These are phyloP conservation scores for Neohortaea acidophila DNA, from an alignment of 495 filamentous ascomycete species.

Conservation along the genomic window DNA sequence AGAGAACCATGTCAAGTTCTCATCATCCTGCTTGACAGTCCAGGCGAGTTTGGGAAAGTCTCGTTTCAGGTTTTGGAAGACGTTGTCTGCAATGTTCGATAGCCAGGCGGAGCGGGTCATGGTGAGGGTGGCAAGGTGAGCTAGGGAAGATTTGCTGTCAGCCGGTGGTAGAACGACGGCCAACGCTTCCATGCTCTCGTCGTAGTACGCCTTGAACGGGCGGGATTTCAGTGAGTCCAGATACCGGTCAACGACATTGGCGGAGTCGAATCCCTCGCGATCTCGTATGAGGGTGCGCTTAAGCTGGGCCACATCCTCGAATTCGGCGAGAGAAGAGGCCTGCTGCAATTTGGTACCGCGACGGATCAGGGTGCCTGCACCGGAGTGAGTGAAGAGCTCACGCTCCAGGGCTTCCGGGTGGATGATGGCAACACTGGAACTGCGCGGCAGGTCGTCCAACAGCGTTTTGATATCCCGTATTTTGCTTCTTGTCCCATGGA, in stretches of 20 bases:
- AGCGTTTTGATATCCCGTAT: conserved; percentile 98
- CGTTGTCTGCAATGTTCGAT: conserved; percentile 92
- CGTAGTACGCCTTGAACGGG: conserved; percentile 86
- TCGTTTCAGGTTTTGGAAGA: conserved; percentile 84
- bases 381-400: conserved; percentile 91
- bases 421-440: conserved; percentile 94
- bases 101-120: conserved; percentile 94
- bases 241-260: conserved; percentile 72
- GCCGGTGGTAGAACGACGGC: conserved; percentile 75
- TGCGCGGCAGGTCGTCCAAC: conserved; percentile 67
- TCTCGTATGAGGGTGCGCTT: conserved; percentile 76
- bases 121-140: conserved; percentile 82
- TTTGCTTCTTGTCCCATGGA: conserved; percentile 89
- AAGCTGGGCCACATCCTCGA: conserved; percentile 59
- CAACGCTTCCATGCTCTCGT: conserved; percentile 90
- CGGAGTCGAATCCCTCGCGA: conserved; percentile 69
- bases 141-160: conserved; percentile 32
- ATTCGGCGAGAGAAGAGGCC: conserved; percentile 56
- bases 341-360: conserved; percentile 80
- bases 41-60: conserved; percentile 83
- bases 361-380: conserved; percentile 87
- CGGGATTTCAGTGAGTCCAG: conserved; percentile 58
- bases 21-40: conserved; percentile 94
- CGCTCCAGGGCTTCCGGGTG: conserved; percentile 89
- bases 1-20: conserved; percentile 97